A percentile compares a stretch with the other conserved stretches of the same genome.
Evolutionary conservation across 2,329 filamentous ascomycete species (phyloP).

Genomic region (Seiridium unicorne): DNA sequence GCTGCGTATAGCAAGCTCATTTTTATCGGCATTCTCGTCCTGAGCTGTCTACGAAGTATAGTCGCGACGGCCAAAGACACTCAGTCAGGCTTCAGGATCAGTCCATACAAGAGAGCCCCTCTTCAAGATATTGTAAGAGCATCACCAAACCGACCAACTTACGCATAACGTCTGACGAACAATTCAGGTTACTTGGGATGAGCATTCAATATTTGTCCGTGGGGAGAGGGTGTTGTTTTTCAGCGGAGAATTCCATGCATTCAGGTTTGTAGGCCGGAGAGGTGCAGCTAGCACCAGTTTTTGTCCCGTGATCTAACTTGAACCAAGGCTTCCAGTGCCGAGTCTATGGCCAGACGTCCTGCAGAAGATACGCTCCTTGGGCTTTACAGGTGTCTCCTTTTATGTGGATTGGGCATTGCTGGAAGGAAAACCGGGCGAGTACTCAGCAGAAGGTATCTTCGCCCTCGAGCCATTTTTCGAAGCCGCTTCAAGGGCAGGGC

Average conservation of each 20-base stretch:
- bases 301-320: background rate
- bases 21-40: background rate
- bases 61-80: background rate
- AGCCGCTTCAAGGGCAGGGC: slow-evolving; percentile 69
- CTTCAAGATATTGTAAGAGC: slow-evolving; percentile 4
- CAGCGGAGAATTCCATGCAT: slow-evolving; percentile 73
- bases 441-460: slow-evolving; percentile 69
- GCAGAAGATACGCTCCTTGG: slow-evolving; percentile 77
- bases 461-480: slow-evolving; percentile 72
- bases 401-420: slow-evolving; percentile 76
- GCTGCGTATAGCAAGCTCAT: background rate
- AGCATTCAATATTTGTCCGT: slow-evolving; percentile 67
- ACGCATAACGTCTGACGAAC: background rate
- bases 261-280: slow-evolving; percentile 24
- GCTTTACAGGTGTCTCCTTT: slow-evolving; percentile 76
- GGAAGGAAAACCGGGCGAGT: slow-evolving; percentile 69
- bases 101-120: background rate
- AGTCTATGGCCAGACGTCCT: slow-evolving; percentile 65
- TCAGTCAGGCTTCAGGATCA: background rate
- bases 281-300: background rate
- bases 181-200: slow-evolving; percentile 64
- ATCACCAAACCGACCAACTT: no score
- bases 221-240: slow-evolving; percentile 72
- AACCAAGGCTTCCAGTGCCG: slow-evolving; percentile 36
- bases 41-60: background rate